Percentiles rank a stretch among this genome's conserved stretches.
phyloP scores from a whole-genome alignment of 164 flowering plant species.

The grape (Vitis vinifera) region ASM3070453v1 NC_081819.1:16259501-16260000 shows the following conservation, averaged over 20 bases:
- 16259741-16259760: conserved; percentile 52
- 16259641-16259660: conserved; percentile 30
- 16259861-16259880: conserved; percentile 47
- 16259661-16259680: conserved; percentile 42
- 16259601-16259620: conserved; percentile 1
- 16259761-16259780: conserved; percentile 73
- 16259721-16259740: conserved; percentile 62
- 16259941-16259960: conserved; percentile 74
- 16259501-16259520: too few species aligned
- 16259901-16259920: conserved; percentile 63
- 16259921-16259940: conserved; percentile 65
- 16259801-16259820: conserved; percentile 61
- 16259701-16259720: conserved; percentile 77
- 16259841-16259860: conserved; percentile 84
- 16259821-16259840: conserved; percentile 83
- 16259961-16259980: conserved; percentile 79
- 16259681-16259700: conserved; percentile 59
- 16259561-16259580: conserved; percentile 1
- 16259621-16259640: conserved; percentile 9
- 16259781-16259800: conserved; percentile 64
- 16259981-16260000: conserved; percentile 80
- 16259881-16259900: conserved; percentile 63
- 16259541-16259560: too few species aligned
- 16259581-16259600: conserved; percentile 7
- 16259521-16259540: too few species aligned